Evolutionary conservation across 768 basidiomycete species (phyloP).

Genomic region (Leccinum pellstonianum): DNA sequence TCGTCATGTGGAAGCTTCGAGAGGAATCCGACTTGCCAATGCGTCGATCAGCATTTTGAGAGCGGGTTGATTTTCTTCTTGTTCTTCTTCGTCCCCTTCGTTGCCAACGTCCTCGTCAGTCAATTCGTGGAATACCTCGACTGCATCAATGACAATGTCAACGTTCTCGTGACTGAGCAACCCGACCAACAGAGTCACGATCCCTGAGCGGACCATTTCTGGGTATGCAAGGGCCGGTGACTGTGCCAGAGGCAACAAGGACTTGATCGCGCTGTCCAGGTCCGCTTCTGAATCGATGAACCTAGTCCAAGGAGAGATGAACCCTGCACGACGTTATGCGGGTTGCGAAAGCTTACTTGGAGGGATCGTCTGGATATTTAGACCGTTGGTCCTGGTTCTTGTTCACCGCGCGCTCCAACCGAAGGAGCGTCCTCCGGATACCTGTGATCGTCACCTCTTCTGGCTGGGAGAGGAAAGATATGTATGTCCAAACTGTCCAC

Average conservation of each 20-base stretch:
- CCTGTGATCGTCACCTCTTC: constrained; percentile 68
- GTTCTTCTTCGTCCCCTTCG: constrained; percentile 64
- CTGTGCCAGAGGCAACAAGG: constrained; percentile 86
- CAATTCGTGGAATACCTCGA: constrained; percentile 89
- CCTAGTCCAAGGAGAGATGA: constrained; percentile 41
- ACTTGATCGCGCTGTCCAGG: constrained; percentile 83
- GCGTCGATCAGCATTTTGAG: constrained; percentile 73
- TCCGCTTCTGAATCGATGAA: constrained; percentile 99
- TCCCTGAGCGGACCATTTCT: constrained; percentile 78
- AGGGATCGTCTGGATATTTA: constrained; percentile 90
- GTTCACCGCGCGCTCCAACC: constrained; percentile 85
- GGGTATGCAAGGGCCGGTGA: constrained; percentile 81
- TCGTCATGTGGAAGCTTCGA: neutral
- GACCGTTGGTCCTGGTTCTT: constrained; percentile 97
- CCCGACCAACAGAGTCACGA: constrained; percentile 69
- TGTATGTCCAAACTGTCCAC: constrained; percentile 1
- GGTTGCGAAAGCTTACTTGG: constrained; percentile 56
- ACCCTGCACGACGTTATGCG: neutral
- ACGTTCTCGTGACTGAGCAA: constrained; percentile 94
- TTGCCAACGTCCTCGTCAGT: constrained; percentile 95
- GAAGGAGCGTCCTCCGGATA: constrained; percentile 70
- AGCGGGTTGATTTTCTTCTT: constrained; percentile 60
- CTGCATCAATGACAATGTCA: constrained; percentile 95
- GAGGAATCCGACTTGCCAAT: constrained; percentile 53
- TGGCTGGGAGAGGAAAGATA: constrained; percentile 39